These are phyloP conservation scores for Xylariaceae sp. DNA, from an alignment of 2,329 filamentous ascomycete species.

Conservation along the genomic window DNA sequence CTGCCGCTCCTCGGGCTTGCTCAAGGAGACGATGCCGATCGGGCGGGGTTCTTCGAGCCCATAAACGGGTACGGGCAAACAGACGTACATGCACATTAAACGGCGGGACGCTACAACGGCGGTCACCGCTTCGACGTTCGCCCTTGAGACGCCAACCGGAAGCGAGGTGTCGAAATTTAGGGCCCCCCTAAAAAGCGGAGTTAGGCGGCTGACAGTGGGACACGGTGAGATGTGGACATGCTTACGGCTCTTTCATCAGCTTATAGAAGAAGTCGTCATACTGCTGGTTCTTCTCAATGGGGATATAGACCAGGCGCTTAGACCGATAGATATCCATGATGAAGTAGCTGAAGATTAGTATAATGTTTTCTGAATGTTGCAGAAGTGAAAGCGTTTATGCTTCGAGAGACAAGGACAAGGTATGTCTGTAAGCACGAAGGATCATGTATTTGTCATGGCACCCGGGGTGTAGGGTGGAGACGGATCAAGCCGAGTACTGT, in stretches of 20 bases:
- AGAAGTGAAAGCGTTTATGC: no score
- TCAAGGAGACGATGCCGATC: slow-evolving; percentile 18
- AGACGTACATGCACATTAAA: slow-evolving; percentile 25
- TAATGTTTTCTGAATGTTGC: no score
- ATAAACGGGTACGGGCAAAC: not conserved
- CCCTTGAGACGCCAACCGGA: not conserved
- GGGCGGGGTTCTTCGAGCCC: not conserved
- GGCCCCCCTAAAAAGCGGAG: slow-evolving; percentile 5
- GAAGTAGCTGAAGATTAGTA: no score
- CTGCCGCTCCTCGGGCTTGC: slow-evolving; percentile 2
- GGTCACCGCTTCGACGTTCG: not conserved
- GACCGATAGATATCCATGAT: slow-evolving; percentile 21
- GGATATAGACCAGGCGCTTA: slow-evolving; percentile 12
- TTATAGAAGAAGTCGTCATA: slow-evolving; percentile 16
- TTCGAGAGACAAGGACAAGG: no score
- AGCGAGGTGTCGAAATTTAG: slow-evolving; percentile 17
- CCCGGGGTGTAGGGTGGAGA: no score
- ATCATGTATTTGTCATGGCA: no score
- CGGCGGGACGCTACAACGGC: not conserved
- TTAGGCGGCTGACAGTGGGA: not conserved
- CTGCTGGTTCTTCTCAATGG: slow-evolving; percentile 1
- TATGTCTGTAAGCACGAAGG: no score
- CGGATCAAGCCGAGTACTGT: no score
- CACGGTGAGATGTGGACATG: not conserved
- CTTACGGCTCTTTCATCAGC: slow-evolving; percentile 23